Evolutionary conservation across 2,329 filamentous ascomycete genomes (phyloP), one percentile per base, ranked within the genome.

Genomic region (Dothideomycetes sp.): DNA sequence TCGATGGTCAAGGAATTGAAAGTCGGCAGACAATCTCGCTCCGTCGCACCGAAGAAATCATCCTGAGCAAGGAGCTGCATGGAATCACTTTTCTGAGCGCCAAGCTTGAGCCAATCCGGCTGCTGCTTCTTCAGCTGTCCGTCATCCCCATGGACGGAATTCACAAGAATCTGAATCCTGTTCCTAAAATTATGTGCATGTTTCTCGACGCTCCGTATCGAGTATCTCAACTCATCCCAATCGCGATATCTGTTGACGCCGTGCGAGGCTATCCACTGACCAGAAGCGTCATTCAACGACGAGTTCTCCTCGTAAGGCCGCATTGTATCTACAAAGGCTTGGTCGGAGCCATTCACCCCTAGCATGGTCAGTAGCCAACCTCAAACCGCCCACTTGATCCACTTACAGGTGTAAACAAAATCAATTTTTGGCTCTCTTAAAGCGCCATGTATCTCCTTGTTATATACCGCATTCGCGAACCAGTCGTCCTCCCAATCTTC

Each of bases 1-100:
- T 66, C 63, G 37, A 64, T 64, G 3, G 60, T 58, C 9, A 64
- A 52, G 8, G 63, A 65, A 47, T 66, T 64, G 47, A 66, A 66
- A 3, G 61, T 62, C n/a, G 63, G 63, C 24, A 66, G 49, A 40
- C 63, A 66, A 29, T 53, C 52, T 31, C 52, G 48, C 39, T 59
- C 59, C 7, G 56, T 44, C 5, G 57, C 53, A 10, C 58, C 54
- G 46, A 66, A 66, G 43, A 66, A 66, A 10, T 62, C 57, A 41
- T 66, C 62, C 37, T 66, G 63, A 12, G 52, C 53, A 2, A 66
- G 52, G 3, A 65, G 52, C 42, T 66, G 51, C 4, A 66, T 53
- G 18, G 51, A 43, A 5, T 51, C 40, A 5, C 47, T 48, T 3
- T 57, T 58, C n/a, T 49, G 39, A 4, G 49, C 41, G 36, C 61